These are phyloP conservation scores for Aspergillus indologenus DNA, from an alignment of 495 filamentous ascomycete genomes.

Conservation along the genomic window DNA sequence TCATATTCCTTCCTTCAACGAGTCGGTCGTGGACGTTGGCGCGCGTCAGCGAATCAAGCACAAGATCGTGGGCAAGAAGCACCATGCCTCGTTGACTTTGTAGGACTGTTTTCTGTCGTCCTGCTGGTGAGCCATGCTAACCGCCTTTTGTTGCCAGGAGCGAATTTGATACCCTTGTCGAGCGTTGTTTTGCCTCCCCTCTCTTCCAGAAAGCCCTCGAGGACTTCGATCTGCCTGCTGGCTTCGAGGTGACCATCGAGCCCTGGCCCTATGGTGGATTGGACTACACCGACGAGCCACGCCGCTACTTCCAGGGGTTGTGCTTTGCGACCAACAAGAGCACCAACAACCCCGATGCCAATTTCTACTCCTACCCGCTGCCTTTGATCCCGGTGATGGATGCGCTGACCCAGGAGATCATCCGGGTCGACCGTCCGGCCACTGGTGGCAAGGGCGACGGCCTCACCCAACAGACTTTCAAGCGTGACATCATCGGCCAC, in stretches of 20 bases:
- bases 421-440: conserved; percentile 49
- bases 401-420: conserved; percentile 62
- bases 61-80: conserved; percentile 53
- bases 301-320: conserved; percentile 52
- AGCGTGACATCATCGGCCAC: conserved; percentile 50
- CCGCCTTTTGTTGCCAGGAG: conserved; percentile 33
- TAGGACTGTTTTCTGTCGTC: conserved; percentile 24
- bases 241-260: conserved; percentile 64
- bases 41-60: conserved; percentile 46
- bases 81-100: conserved; percentile 60
- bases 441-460: conserved; percentile 47
- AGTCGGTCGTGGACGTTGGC: conserved; percentile 61
- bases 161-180: conserved; percentile 62
- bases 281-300: conserved; percentile 52
- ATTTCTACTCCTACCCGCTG: conserved; percentile 80
- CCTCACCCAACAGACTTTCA: conserved; percentile 36
- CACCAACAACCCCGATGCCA: conserved; percentile 46
- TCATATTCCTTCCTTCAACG: conserved; percentile 55
- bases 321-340: conserved; percentile 46
- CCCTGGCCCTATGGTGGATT: conserved; percentile 69
- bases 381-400: conserved; percentile 76
- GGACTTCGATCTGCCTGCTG: conserved; percentile 60
- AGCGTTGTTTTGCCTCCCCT: conserved; percentile 56
- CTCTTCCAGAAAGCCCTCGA: conserved; percentile 59
- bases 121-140: neutral